These are phyloP conservation scores for Cyclostephanos invisitatus DNA, from an alignment of 108 stramenopile genomes.

Conservation along the genomic window DNA sequence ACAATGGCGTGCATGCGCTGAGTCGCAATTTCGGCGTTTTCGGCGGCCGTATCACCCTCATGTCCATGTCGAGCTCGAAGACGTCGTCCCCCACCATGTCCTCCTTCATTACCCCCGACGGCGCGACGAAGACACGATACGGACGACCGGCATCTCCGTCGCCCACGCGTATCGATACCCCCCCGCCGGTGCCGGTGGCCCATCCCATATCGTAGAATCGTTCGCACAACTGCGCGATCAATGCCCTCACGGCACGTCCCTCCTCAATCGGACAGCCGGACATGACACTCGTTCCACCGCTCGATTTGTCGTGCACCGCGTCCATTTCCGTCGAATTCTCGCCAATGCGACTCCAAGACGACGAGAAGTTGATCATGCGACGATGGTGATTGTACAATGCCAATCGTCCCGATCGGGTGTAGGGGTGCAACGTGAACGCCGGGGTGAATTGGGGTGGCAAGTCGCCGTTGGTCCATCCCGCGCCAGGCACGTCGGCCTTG, in stretches of 20 bases:
- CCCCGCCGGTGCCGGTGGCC: conserved; percentile 95
- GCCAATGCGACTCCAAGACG: conserved; percentile 77
- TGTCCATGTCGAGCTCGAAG: conserved; percentile 81
- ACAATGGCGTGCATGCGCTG: conserved; percentile 90
- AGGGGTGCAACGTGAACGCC: conserved; percentile 50
- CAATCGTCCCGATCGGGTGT: conserved; percentile 68
- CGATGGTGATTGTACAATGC: conserved; percentile 65
- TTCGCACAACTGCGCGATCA: conserved; percentile 88
- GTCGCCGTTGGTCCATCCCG: conserved; percentile 82
- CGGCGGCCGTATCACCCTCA: conserved; percentile 57
- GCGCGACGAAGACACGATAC: conserved; percentile 90
- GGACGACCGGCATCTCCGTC: conserved; percentile 60
- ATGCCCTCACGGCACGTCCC: conserved; percentile 48
- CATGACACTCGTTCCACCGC: conserved; percentile 27
- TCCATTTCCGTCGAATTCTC: conserved; percentile 39
- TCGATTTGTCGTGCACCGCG: conserved; percentile 34
- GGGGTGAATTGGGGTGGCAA: conserved; percentile 53
- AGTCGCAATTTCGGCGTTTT: conserved; percentile 75
- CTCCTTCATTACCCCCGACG: conserved; percentile 97
- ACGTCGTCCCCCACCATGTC: conserved; percentile 93
- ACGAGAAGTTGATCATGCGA: conserved; percentile 74
- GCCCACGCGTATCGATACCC: conserved; percentile 85
- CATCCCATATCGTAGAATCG: conserved; percentile 87
- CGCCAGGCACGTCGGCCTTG: conserved; percentile 43
- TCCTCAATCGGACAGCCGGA: conserved; percentile 44